Evolutionary conservation across 257 asterid species (phyloP).

Genomic region (Eustoma russellianum): DNA sequence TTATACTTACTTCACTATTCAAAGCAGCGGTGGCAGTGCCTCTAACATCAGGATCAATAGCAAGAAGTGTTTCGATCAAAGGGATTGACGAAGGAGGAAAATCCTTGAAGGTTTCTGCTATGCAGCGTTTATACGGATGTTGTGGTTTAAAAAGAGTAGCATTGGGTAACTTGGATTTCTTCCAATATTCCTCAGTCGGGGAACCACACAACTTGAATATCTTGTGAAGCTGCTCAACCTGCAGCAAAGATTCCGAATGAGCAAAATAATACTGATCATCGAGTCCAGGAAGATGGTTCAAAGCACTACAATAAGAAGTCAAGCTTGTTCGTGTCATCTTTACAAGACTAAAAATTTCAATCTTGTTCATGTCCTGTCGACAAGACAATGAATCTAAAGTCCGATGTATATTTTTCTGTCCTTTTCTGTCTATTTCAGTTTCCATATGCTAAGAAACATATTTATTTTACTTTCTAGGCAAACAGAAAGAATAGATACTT

Average conservation of each 20-base stretch:
- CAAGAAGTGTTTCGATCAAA: conserved; percentile 58
- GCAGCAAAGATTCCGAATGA: conserved; percentile 4
- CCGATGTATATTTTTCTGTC: not conserved
- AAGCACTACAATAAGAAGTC: too few species aligned
- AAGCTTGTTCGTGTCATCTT: too few species aligned
- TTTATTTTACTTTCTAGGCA: too few species aligned
- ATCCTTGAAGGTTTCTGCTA: conserved; percentile 58
- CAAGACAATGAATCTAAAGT: not conserved
- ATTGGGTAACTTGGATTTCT: conserved; percentile 63
- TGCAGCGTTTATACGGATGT: conserved; percentile 62
- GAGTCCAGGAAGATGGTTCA: not conserved
- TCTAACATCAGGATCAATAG: conserved; percentile 75
- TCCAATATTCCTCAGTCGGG: conserved; percentile 84
- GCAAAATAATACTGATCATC: not conserved
- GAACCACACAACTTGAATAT: conserved; percentile 89
- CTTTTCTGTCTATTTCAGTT: too few species aligned
- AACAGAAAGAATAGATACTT: too few species aligned
- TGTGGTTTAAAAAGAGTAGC: conserved; percentile 77
- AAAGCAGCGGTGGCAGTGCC: conserved; percentile 73
- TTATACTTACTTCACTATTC: conserved; percentile 50
- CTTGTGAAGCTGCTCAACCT: conserved; percentile 96
- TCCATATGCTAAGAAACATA: too few species aligned
- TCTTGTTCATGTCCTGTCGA: not conserved
- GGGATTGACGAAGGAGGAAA: conserved; percentile 61
- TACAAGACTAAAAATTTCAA: not conserved